Base-by-base conservation (phyloP, 768 basidiomycete species). In the Suillus placidus region DNA sequence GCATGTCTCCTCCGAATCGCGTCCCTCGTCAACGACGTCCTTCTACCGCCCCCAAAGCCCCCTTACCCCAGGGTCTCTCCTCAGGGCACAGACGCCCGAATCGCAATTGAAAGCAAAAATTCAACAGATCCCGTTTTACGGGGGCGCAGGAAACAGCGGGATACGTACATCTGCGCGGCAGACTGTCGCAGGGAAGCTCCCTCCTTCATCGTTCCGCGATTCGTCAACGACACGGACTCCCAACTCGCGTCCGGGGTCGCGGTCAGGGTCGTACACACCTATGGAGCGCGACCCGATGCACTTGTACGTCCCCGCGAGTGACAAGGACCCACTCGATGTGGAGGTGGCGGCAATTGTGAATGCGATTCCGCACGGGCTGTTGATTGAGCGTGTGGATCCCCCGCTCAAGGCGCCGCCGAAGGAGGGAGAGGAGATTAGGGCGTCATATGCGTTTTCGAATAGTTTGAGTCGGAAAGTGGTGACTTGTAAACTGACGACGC, bases 391-490 rank as follows among this genome's bases (percentile, higher is more conserved):
- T 4, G 81, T 95, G 20, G 95, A 97, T 72, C 88, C 93, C 20
- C 92, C 88, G 10, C 72, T 95, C 69, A 85, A 82, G 70, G 81
- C 78, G 63, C 73, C 85, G 13, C 91, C 90, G 26, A 86, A 85
- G 70, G 88, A 87, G 62, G 90, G 89, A 32, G 89, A 92, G 74
- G 93, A 95, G 77, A 81, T 93, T 70, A 86, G 88, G 71, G 94
- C 93, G 8, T 88, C 92, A 73, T 96, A 95, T 78, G 87, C 89
- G 42, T 89, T 95, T 74, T 87, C 91, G 68, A 94, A 87, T 69
- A 74, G 87, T 67, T 76, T 94, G 69, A 85, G 87, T 68, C 82
- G 87, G 69, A 94, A 93, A 80, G 82, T 89, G 42, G 84, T 96
- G 42, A 90, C 88, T 32, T 93, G 91, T 75, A 85, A 90, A 69